These are phyloP conservation scores for Arabidopsis arenosa DNA, from an alignment of 345 rosid genomes.

Conservation along the genomic window DNA sequence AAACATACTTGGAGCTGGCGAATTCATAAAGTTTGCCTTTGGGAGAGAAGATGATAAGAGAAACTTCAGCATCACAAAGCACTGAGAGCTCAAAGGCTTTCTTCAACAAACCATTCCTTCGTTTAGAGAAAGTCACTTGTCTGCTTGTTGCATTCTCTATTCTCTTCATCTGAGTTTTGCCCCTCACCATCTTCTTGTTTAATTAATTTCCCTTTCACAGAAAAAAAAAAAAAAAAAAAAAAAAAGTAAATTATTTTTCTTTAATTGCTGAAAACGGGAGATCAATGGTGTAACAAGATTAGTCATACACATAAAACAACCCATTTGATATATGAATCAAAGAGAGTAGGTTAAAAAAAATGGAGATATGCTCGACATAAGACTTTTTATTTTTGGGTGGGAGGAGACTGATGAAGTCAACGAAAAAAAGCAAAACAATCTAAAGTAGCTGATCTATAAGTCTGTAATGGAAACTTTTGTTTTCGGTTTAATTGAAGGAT, in stretches of 20 bases:
- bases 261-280: constrained; percentile 21
- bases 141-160: constrained; percentile 82
- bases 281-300: constrained; percentile 37
- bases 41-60: constrained; percentile 74
- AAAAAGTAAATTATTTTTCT: not conserved
- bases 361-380: not conserved
- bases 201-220: constrained; percentile 20
- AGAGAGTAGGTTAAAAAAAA: not conserved
- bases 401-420: constrained; percentile 39
- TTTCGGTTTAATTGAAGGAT: constrained; percentile 11
- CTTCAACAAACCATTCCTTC: constrained; percentile 75
- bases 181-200: constrained; percentile 62
- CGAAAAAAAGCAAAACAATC: constrained; percentile 43
- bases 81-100: constrained; percentile 82
- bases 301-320: constrained; percentile 9
- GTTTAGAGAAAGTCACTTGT: constrained; percentile 84
- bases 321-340: not conserved
- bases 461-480: constrained; percentile 7
- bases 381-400: not conserved
- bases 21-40: constrained; percentile 75
- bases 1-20: constrained; percentile 60
- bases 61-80: constrained; percentile 83
- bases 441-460: constrained; percentile 30
- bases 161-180: constrained; percentile 75
- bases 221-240: not conserved